phyloP scores from a whole-genome alignment of 1,139 yeast species.

The Debaryomyces coudertii region DNA sequence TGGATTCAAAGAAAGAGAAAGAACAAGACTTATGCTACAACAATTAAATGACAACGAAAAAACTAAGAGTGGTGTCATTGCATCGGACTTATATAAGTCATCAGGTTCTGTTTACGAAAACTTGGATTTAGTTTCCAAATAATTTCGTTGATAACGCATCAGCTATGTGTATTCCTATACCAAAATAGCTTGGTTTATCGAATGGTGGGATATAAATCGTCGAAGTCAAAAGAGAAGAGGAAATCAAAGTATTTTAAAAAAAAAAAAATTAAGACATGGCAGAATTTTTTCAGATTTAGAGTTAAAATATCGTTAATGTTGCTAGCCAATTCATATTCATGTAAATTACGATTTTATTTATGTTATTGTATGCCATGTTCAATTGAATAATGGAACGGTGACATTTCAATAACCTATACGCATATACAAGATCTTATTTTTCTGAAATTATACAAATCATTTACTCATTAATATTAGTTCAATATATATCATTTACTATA shows the following conservation, averaged over 20 bases:
- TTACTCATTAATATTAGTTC: conserved; percentile 5
- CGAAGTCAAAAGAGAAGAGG: not conserved
- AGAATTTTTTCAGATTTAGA: not conserved
- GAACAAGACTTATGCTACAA: conserved; percentile 48
- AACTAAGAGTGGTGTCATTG: conserved; percentile 44
- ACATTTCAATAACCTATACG: not conserved
- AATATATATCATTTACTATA: conserved; percentile 4
- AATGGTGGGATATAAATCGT: not conserved
- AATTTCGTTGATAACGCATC: not conserved
- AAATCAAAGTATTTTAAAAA: not conserved
- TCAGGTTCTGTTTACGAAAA: conserved; percentile 50
- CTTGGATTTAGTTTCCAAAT: conserved; percentile 44
- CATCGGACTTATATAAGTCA: conserved; percentile 48
- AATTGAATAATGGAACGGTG: not conserved
- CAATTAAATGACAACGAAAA: conserved; percentile 51
- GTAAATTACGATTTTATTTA: conserved; percentile 6
- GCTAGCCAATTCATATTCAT: conserved; percentile 2
- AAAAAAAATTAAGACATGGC: conserved; percentile 2
- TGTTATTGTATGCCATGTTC: not conserved
- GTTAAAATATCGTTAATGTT: not conserved
- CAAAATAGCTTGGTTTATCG: not conserved
- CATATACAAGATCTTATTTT: conserved; percentile 5
- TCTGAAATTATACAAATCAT: conserved; percentile 2
- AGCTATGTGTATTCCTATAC: not conserved
- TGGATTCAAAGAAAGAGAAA: conserved; percentile 53